Conservation (phyloP, 768 basidiomycete species). For the Lepiota subincarnata region DNA sequence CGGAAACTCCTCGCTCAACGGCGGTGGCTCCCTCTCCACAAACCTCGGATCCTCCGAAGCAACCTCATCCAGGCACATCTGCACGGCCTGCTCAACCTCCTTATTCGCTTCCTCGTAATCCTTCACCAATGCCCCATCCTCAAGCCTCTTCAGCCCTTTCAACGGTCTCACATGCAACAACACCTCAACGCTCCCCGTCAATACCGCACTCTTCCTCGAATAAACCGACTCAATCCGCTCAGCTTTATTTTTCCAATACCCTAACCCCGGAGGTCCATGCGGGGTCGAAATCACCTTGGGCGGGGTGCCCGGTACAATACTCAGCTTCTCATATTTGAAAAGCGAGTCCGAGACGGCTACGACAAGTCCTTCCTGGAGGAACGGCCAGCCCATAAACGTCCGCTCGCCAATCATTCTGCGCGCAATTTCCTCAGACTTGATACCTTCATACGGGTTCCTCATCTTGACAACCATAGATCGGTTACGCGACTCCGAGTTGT, state of each 20-base stretch:
- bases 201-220: conserved; percentile 84
- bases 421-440: conserved; percentile 72
- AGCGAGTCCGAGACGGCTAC: conserved; percentile 81
- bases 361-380: conserved; percentile 88
- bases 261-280: conserved; percentile 64
- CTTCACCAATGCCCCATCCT: conserved; percentile 89
- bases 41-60: conserved; percentile 86
- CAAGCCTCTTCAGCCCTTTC: conserved; percentile 89
- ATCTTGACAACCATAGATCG: conserved; percentile 92
- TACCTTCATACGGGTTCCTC: conserved; percentile 64
- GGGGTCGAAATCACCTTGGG: conserved; percentile 65
- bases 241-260: conserved; percentile 75
- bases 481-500: conserved; percentile 85
- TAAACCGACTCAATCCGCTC: conserved; percentile 80
- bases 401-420: conserved; percentile 69
- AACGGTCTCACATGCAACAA: conserved; percentile 86
- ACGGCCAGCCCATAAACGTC: conserved; percentile 88
- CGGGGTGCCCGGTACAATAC: conserved; percentile 44
- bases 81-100: conserved; percentile 82
- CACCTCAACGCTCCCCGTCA: conserved; percentile 77
- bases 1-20: conserved; percentile 86
- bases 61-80: conserved; percentile 79
- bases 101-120: conserved; percentile 85
- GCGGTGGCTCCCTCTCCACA: conserved; percentile 76
- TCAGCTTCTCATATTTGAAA: conserved; percentile 80